Conservation (phyloP, 73 alveolate species). For the Tetrahymena malaccensis region DNA sequence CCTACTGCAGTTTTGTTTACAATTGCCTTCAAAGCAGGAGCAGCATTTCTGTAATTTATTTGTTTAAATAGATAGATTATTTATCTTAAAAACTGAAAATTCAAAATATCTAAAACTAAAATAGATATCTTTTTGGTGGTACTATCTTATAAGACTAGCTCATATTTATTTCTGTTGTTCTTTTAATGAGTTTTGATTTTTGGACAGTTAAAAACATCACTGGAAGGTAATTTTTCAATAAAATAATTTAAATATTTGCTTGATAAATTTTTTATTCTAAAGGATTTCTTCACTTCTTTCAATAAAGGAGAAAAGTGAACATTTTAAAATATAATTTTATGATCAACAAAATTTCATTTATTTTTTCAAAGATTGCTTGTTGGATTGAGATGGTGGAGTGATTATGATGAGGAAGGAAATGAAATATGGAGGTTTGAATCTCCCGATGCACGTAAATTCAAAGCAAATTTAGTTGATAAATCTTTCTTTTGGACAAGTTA, state of each 20-base stretch:
- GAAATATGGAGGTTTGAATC: not conserved
- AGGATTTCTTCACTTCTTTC: not conserved
- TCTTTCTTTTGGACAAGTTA: not conserved
- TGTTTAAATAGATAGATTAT: too few species aligned
- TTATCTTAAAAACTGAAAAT: too few species aligned
- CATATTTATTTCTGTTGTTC: not conserved
- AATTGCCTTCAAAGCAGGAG: not conserved
- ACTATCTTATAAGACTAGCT: not conserved
- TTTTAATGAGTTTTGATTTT: not conserved
- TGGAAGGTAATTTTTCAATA: not conserved
- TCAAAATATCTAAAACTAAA: not conserved
- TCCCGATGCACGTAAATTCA: not conserved
- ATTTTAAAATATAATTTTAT: not conserved
- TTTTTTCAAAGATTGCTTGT: not conserved
- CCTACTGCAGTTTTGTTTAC: not conserved
- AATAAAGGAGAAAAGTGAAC: not conserved
- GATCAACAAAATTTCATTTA: not conserved
- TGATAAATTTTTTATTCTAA: not conserved
- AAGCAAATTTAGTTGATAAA: not conserved
- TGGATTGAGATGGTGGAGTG: not conserved
- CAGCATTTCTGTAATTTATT: not conserved
- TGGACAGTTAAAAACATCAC: not conserved
- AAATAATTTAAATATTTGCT: too few species aligned
- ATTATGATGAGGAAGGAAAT: not conserved
- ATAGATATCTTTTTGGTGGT: not conserved